phyloP scores from a whole-genome alignment of 345 rosid genomes.

The Physaria fendleri region DNA sequence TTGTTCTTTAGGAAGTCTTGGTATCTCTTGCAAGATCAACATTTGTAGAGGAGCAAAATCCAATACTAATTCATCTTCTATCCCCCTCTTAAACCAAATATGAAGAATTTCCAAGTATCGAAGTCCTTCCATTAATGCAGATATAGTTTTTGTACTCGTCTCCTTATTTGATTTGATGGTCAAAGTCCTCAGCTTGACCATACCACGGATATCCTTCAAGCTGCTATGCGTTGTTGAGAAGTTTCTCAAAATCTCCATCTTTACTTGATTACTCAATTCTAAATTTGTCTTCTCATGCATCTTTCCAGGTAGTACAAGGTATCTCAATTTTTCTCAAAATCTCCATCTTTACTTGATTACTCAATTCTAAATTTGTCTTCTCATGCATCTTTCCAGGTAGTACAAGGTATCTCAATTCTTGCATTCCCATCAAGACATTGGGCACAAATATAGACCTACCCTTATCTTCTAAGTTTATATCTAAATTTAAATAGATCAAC shows the following conservation, averaged over 20 bases:
- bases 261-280: too few relatives aligned
- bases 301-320: too few relatives aligned
- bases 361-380: background rate
- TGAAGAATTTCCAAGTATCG: background rate
- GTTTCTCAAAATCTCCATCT: too few relatives aligned
- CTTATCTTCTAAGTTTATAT: background rate
- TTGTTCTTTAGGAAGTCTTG: too few relatives aligned
- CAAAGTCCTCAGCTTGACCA: background rate
- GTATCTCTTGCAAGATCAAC: too few relatives aligned
- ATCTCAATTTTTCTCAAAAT: too few relatives aligned
- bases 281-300: too few relatives aligned
- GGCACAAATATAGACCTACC: background rate
- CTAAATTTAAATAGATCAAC: constrained; percentile 4
- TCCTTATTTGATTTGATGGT: background rate
- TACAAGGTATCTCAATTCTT: background rate
- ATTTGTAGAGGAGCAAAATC: too few relatives aligned
- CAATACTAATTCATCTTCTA: too few relatives aligned
- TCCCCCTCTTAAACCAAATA: background rate
- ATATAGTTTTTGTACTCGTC: background rate
- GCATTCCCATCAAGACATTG: background rate
- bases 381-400: background rate
- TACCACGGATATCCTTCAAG: background rate
- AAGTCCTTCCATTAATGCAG: background rate
- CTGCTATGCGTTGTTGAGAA: background rate
- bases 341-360: background rate